Evolutionary conservation across 345 rosid species (phyloP), one percentile per base, ranked within the genome.

Genomic region (Populus euphratica): DNA sequence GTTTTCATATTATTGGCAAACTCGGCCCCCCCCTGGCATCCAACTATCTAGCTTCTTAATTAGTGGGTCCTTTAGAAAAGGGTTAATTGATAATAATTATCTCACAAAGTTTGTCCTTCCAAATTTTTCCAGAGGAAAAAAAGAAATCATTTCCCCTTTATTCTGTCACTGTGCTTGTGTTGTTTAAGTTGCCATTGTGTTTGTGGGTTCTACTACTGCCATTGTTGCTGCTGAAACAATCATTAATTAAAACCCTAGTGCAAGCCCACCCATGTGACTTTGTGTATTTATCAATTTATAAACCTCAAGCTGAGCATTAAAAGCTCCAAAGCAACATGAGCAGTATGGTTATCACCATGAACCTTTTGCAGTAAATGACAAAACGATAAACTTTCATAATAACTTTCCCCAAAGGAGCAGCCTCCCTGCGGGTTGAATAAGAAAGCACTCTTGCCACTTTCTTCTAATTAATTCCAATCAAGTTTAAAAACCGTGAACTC

Each of bases 381-480:
- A 78, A 70, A 17, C 78, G 11, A 71, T 70, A 18, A 69, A n/a
- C 79, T 84, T 73, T 73, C 0, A 31, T 65, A 31, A 41, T 63
- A 54, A 38, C 64, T 13, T 23, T 39, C 29, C 69, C 6, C 9
- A 36, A 39, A 62, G 66, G 14, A 79, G 73, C 63, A 69, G 56
- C 77, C 77, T 83, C 62, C 76, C 35, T 78, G 62, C 84, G 81
- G 81, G 74, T 85, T 81, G 77, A 80, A 56, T 72, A 35, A 78
- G 61, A 76, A 80, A 70, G 74, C 85, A 77, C 73, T 69, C 27
- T 68, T 8, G n/a, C 65, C 31, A 65, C 83, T 81, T 79, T 73
- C 76, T 74, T 81, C 82, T 69, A 76, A 52, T 61, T 79, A 76
- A 52, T 61, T 79, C 68, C 70, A 35, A 70, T 43, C 80, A 29